Conservation (phyloP, 2,329 filamentous ascomycete genomes). For the Verticillium isaacii region DNA sequence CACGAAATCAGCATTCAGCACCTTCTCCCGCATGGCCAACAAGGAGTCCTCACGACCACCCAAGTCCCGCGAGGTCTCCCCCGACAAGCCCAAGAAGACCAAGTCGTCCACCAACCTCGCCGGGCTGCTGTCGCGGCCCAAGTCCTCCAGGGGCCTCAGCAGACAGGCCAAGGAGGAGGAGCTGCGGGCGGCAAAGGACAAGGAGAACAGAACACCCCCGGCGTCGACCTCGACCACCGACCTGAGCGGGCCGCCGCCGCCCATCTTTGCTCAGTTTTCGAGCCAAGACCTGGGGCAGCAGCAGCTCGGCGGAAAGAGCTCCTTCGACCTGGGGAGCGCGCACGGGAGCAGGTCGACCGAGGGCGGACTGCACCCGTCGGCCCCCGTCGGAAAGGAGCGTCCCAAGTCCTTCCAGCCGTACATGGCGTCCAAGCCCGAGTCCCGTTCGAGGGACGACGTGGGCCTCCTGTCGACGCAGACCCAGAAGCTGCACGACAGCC, state of each 20-base stretch:
- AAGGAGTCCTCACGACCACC: slow-evolving; percentile 32
- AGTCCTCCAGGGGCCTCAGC: slow-evolving; percentile 65
- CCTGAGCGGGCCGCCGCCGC: slow-evolving; percentile 41
- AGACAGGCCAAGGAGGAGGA: slow-evolving; percentile 46
- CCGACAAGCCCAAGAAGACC: slow-evolving; percentile 66
- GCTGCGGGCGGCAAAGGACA: slow-evolving; percentile 55
- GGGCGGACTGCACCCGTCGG: not conserved
- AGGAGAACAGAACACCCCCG: slow-evolving; percentile 73
- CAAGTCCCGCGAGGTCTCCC: slow-evolving; percentile 41
- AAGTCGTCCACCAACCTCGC: slow-evolving; percentile 84
- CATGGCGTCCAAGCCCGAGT: slow-evolving; percentile 17
- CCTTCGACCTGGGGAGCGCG: slow-evolving; percentile 10
- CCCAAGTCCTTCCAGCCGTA: slow-evolving; percentile 47
- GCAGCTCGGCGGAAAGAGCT: slow-evolving; percentile 10
- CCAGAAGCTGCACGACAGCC: slow-evolving; percentile 9
- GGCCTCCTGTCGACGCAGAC: slow-evolving; percentile 12
- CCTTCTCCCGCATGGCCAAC: slow-evolving; percentile 36
- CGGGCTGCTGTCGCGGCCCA: slow-evolving; percentile 68
- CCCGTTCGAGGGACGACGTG: slow-evolving; percentile 10
- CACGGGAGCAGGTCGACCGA: slow-evolving; percentile 8
- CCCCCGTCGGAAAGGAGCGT: slow-evolving; percentile 30
- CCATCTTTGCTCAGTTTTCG: slow-evolving; percentile 77
- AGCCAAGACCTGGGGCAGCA: slow-evolving; percentile 26
- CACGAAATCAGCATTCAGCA: slow-evolving; percentile 38
- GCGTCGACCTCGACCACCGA: slow-evolving; percentile 36